Percentiles rank a stretch among this genome's conserved stretches.
These are phyloP conservation scores for Chiua virens DNA, from an alignment of 768 basidiomycete species.

Conservation along the genomic window DNA sequence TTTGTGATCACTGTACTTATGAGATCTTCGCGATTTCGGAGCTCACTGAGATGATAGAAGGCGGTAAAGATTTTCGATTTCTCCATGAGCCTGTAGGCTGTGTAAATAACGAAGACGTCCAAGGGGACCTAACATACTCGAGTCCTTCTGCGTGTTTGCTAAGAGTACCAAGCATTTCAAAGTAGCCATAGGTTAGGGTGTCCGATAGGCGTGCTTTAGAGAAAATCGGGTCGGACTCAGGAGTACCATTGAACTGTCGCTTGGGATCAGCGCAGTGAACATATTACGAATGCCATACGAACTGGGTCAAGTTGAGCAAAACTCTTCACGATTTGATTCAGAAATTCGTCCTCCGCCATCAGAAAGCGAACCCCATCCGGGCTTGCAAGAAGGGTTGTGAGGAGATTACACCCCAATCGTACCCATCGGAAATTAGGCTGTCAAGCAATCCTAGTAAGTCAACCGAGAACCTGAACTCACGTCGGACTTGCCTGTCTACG, in stretches of 20 bases:
- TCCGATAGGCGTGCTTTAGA: conserved; percentile 79
- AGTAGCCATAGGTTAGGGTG: conserved; percentile 87
- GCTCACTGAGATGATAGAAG: conserved; percentile 92
- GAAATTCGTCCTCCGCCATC: conserved; percentile 76
- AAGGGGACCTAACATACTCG: conserved; percentile 53
- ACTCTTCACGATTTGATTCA: conserved; percentile 79
- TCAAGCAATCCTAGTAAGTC: neutral
- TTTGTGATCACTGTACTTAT: conserved; percentile 90
- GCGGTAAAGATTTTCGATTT: conserved; percentile 92
- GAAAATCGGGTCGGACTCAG: conserved; percentile 78
- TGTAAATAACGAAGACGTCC: conserved; percentile 1
- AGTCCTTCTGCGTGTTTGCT: conserved; percentile 89
- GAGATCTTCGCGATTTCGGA: conserved; percentile 88
- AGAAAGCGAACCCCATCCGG: conserved; percentile 85
- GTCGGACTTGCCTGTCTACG: conserved; percentile 54
- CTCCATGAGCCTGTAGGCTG: conserved; percentile 68
- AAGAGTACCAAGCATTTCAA: conserved; percentile 92
- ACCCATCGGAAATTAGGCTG: conserved; percentile 87
- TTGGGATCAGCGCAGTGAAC: neutral
- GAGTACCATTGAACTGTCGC: conserved; percentile 65
- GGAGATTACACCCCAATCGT: conserved; percentile 73
- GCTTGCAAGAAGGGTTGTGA: conserved; percentile 81
- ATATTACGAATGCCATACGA: conserved; percentile 22
- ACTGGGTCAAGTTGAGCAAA: conserved; percentile 95
- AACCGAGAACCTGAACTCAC: neutral